Conservation (phyloP, 306 rosid genomes). For the Castanea crenata region DNA sequence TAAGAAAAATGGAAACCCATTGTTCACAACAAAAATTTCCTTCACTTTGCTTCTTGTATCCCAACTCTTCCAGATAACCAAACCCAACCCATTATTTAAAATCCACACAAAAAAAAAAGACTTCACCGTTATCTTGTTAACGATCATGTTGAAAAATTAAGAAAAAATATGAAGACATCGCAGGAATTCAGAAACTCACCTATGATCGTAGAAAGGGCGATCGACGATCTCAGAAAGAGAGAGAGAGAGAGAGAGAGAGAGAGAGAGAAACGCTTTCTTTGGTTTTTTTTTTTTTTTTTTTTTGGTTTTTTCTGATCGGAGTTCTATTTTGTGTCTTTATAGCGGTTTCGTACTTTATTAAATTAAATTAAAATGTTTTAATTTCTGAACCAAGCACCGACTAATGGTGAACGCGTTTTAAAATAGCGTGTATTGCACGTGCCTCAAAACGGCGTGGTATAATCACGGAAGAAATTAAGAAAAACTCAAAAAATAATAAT, state of each 20-base stretch:
- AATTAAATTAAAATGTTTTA: no score
- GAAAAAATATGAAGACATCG: neutral
- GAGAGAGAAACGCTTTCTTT: neutral
- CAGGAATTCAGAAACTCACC: neutral
- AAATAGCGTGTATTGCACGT: no score
- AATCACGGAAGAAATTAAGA: no score
- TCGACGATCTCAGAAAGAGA: neutral
- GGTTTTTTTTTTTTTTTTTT: no score
- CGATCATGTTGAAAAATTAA: neutral
- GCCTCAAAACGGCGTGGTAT: no score
- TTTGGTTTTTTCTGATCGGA: no score
- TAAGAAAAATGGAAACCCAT: no score
- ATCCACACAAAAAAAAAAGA: neutral
- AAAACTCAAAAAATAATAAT: no score
- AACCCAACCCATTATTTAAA: neutral
- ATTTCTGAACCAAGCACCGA: no score
- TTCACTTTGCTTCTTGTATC: neutral
- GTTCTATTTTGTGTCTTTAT: no score
- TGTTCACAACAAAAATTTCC: neutral
- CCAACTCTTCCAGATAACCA: neutral
- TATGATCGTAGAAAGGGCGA: neutral
- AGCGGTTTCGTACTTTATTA: no score
- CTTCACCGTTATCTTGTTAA: neutral
- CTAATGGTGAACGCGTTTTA: no score
- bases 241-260: neutral